Base-by-base conservation (phyloP, 768 basidiomycete species). In the Pleurotus giganteus region DNA sequence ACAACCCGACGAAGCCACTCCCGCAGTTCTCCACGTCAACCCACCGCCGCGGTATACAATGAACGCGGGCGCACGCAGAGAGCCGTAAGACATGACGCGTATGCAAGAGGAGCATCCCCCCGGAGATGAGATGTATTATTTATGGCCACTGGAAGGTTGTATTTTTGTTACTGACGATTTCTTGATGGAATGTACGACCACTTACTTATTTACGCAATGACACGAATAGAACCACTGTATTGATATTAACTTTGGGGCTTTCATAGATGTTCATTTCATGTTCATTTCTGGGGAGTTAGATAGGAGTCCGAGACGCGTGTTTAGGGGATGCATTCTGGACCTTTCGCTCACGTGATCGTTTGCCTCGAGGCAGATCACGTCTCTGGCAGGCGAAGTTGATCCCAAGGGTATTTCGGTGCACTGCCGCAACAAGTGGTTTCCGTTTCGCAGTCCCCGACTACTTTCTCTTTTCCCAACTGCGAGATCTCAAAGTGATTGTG, bases 91-190 rank as follows among this genome's bases (percentile, higher is more conserved):
- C 49, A 51, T 26, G 49, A 51, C 32, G 49, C 49, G 12, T 51
- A 51, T 26, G 49, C 49, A 19, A 51, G 49, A 51, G 49, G 49
- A n/a, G 49, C 49, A 34, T 51, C 49, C 19, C 49, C 49, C 31
- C 49, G 49, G 23, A 51, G 49, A 51, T 51, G 34, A 51, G 44
- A 46, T 49, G 47, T 29, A 31, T 49, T 49, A 28, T 49, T 19
- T 32, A 49, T 36, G 34, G 34, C 1, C n/a, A n/a, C n/a, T 11
- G 11, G 34, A 36, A n/a, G 9, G n/a, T 9, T 11, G 34, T 36
- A 36, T 36, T n/a, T n/a, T n/a, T n/a, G n/a, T n/a, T 32, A 47
- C 46, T 26, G 28, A 47, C 28, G 11, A 19, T 27, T 27, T 12
- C 27, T n/a, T 17, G 46, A 29, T 47, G 46, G 23, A 21, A n/a